These are phyloP conservation scores for Candida neerlandica DNA, from an alignment of 1,139 yeast species.

Conservation along the genomic window DNA sequence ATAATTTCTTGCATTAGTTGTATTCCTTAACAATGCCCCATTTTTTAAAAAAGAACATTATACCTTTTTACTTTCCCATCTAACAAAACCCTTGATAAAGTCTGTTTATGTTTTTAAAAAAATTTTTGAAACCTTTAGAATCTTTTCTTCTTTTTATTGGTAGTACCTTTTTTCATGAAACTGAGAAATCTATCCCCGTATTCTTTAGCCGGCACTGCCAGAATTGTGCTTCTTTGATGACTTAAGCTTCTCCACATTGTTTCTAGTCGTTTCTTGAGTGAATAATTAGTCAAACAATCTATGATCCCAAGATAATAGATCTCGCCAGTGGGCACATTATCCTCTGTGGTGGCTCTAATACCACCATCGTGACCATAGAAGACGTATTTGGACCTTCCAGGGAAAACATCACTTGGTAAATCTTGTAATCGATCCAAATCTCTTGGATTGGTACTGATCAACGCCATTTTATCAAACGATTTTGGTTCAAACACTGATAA, in stretches of 20 bases:
- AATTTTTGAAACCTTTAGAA: neutral
- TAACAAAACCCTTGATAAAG: neutral
- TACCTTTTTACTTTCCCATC: neutral
- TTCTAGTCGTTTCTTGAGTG: constrained; percentile 74
- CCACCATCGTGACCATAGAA: constrained; percentile 90
- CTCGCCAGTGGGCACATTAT: constrained; percentile 63
- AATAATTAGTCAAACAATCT: constrained; percentile 89
- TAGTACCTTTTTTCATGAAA: constrained; percentile 58
- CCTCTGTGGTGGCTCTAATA: constrained; percentile 68
- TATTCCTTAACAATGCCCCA: constrained; percentile 1
- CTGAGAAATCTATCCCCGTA: constrained; percentile 84
- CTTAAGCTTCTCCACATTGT: constrained; percentile 81
- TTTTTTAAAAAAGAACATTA: neutral
- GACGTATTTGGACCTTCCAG: constrained; percentile 52
- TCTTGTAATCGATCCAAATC: constrained; percentile 44
- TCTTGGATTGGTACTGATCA: constrained; percentile 52
- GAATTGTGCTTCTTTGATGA: constrained; percentile 69
- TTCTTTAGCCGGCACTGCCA: constrained; percentile 88
- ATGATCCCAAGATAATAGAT: constrained; percentile 92
- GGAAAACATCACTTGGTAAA: constrained; percentile 49
- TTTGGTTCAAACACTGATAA: constrained; percentile 54
- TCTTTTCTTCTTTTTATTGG: constrained; percentile 10
- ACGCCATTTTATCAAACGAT: constrained; percentile 40
- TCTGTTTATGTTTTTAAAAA: too few relatives aligned
- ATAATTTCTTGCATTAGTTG: neutral